Evolutionary conservation across 2,329 filamentous ascomycete genomes (phyloP), one percentile per base, ranked within the genome.

Genomic region (Diplodia corticola): DNA sequence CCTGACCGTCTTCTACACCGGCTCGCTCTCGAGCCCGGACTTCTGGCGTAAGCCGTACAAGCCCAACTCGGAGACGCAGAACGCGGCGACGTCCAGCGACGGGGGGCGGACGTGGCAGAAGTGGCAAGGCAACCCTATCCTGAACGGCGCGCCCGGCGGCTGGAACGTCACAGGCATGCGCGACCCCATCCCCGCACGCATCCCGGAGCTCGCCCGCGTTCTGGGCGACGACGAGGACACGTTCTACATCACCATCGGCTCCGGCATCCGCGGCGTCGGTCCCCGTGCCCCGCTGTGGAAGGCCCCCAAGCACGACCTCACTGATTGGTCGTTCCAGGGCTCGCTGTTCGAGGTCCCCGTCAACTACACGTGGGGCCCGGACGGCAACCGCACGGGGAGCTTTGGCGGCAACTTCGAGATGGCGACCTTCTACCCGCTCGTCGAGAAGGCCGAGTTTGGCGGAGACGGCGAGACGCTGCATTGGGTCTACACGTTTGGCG

Each of bases 61-160:
- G 1, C 75, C 75, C 0, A 79, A 79, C 35, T 81, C 80, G 1
- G 82, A 84, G 69, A 80, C 76, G 1, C 82, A 83, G 66, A 78
- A 77, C 51, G 69, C 83, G 20, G 82, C 80, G 2, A 76, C 78
- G 24, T 81, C 79, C 13, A 75, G 73, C 20, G 81, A 84, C 61
- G 81, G 81, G 37, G 82, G 82, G 30, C 67, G 76, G 66, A 82
- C 80, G 10, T 84, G 81, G 79, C 71, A 81, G 66, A 73, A 83
- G 65, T 80, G 82, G 59, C 76, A 72, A 13, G 77, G 77, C 63
- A 83, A 83, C 57, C 82, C 82, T 1, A 73, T 83, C 64, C 80
- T 84, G 64, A 73, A 75, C 4, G 68, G 73, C 2, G 76, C 78
- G 6, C 80, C 80, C 3, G 78, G 78, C 67, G 72, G 76, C 59